Evolutionary conservation across 2,329 filamentous ascomycete species (phyloP).

Genomic region (Trichoderma arundinaceum): DNA sequence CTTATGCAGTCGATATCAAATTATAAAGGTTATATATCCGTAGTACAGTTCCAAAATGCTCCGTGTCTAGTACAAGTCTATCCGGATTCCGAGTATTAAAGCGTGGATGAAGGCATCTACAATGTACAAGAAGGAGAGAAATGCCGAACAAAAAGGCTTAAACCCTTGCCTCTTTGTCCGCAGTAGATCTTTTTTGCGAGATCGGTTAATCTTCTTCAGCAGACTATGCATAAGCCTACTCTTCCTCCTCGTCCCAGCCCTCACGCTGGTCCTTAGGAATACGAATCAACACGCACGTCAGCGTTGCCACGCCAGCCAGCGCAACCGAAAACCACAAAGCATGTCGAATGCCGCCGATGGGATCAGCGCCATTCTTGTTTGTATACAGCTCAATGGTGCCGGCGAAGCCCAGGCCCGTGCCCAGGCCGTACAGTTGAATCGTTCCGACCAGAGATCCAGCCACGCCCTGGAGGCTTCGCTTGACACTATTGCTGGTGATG

Average conservation of each 20-base stretch:
- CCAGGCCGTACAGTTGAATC: slow-evolving; percentile 19
- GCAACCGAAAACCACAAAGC: slow-evolving; percentile 20
- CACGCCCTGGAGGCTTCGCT: slow-evolving; percentile 6
- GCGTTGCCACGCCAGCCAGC: slow-evolving; percentile 2
- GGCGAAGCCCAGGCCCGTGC: slow-evolving; percentile 17
- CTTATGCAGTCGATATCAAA: no score
- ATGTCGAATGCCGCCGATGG: slow-evolving; percentile 12
- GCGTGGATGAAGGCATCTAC: background rate
- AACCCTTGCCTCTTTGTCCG: background rate
- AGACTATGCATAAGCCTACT: background rate
- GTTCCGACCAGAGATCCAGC: slow-evolving; percentile 18
- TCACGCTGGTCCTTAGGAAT: slow-evolving; percentile 21
- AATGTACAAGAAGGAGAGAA: background rate
- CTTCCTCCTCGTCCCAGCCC: slow-evolving; percentile 22
- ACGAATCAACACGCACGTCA: slow-evolving; percentile 13
- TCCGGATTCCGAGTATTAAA: background rate
- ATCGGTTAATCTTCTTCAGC: background rate
- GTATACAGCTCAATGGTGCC: slow-evolving; percentile 23
- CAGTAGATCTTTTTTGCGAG: no score
- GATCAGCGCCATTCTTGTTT: slow-evolving; percentile 2
- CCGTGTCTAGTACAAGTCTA: background rate
- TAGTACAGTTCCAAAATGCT: background rate
- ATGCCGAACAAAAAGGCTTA: background rate
- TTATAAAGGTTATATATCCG: no score
- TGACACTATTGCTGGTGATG: slow-evolving; percentile 16